These are phyloP conservation scores for Trichoderma sp. DNA, from an alignment of 2,329 filamentous ascomycete genomes.

Conservation along the genomic window DNA sequence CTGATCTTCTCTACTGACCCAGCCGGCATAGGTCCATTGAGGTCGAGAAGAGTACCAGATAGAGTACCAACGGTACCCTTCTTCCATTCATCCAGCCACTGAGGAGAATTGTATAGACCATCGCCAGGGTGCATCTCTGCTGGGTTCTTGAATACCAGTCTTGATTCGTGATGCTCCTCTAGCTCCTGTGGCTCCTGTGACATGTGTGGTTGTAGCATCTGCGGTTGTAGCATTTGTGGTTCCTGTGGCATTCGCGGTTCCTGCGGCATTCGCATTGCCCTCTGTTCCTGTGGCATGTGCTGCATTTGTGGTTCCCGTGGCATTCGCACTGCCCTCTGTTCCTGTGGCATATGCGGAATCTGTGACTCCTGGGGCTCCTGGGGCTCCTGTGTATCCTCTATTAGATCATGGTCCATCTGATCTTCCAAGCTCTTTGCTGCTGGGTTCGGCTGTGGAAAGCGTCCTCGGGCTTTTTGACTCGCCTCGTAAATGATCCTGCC, in stretches of 20 bases:
- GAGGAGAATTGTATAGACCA: slow-evolving; percentile 56
- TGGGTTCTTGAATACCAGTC: slow-evolving; percentile 41
- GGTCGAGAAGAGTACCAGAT: slow-evolving; percentile 57
- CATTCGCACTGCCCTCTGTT: background rate
- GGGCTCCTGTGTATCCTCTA: slow-evolving; percentile 1
- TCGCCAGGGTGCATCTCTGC: slow-evolving; percentile 47
- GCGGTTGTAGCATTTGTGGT: background rate
- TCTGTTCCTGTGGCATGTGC: background rate
- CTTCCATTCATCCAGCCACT: slow-evolving; percentile 70
- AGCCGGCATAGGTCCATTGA: slow-evolving; percentile 38
- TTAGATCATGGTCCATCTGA: slow-evolving; percentile 6
- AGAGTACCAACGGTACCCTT: slow-evolving; percentile 63
- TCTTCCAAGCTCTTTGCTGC: slow-evolving; percentile 8
- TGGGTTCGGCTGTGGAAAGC: background rate
- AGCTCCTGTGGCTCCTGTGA: background rate
- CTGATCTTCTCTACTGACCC: slow-evolving; percentile 46
- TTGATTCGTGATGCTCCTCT: slow-evolving; percentile 27
- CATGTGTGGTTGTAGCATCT: background rate
- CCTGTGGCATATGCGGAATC: background rate
- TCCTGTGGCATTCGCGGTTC: background rate
- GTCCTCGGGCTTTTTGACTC: slow-evolving; percentile 10
- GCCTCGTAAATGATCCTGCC: slow-evolving; percentile 20
- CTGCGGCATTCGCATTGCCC: background rate
- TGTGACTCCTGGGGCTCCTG: background rate
- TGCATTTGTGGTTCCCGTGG: background rate